Evolutionary conservation across 768 basidiomycete genomes (phyloP), one percentile per base, ranked within the genome.

Genomic region (Lentinula sp.): DNA sequence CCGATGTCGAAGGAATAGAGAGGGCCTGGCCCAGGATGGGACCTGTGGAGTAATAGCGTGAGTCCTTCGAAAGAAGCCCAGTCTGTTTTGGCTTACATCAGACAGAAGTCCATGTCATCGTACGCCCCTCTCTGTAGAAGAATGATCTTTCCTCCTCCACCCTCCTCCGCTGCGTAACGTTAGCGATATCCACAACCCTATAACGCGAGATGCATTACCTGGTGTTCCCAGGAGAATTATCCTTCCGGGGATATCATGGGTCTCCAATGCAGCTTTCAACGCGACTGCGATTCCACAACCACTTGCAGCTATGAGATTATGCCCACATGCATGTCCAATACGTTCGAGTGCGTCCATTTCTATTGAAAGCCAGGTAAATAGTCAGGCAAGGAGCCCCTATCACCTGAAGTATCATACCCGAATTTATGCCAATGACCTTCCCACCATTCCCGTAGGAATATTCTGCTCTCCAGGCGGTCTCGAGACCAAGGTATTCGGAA

Each of bases 261-360:
- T 76, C 71, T 84, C 75, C 63, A 93, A 69, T 31, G 87, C 89
- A 56, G 84, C 79, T 69, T 86, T 87, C 57, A 92, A 78, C 37
- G 88, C 88, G 59, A 93, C 71, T 34, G 90, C 89, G 48, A 86
- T 76, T 40, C 86, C 91, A 37, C 89, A 84, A 43, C 90, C 91
- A 64, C 84, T 83, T 66, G 87, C 81, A 50, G 91, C 91, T 65
- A 92, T 92, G 63, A 93, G 78, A 70, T 93, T 92, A 71, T 93
- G 91, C 0, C 83, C 83, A 63, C 84, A 85, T 1, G 75, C 82
- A 69, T 69, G 70, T 23, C 73, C 74, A 55, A 74, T 74, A 7
- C 81, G 79, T 40, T 71, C 74, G 21, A 86, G 73, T 9, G 84
- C 84, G 68, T 86, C 84, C 68, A 72, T 71, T 63, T 70, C 69